Evolutionary conservation across 75 land plant genomes (phyloP).

Genomic region (Cunninghamia lanceolata): DNA sequence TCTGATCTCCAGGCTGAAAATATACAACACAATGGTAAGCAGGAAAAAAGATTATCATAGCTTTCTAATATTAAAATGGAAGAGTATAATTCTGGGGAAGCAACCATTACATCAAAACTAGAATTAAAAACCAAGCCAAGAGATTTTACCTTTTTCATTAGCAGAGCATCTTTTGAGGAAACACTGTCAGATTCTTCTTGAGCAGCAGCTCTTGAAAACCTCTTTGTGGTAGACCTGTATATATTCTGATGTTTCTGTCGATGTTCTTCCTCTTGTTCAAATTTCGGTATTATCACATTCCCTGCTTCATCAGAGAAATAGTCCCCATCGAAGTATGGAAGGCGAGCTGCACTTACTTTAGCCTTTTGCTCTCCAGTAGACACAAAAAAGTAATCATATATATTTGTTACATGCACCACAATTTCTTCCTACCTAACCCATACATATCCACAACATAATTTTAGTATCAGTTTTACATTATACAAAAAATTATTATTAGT

Average conservation of each 20-base stretch:
- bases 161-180: slow-evolving; percentile 77
- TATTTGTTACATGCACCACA: slow-evolving; percentile 81
- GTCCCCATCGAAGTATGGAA: slow-evolving; percentile 98
- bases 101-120: not conserved
- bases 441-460: not conserved
- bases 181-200: slow-evolving; percentile 75
- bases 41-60: slow-evolving; percentile 41
- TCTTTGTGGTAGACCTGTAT: slow-evolving; percentile 80
- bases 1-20: slow-evolving; percentile 86
- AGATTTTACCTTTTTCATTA: slow-evolving; percentile 79
- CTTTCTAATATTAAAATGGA: not conserved
- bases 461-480: not conserved
- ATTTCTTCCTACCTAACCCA: slow-evolving; percentile 74
- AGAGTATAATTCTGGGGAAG: not conserved
- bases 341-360: slow-evolving; percentile 84
- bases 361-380: slow-evolving; percentile 84
- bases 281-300: slow-evolving; percentile 75
- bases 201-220: slow-evolving; percentile 83
- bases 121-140: not conserved
- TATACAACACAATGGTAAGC: slow-evolving; percentile 24
- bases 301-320: slow-evolving; percentile 97
- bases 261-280: slow-evolving; percentile 67
- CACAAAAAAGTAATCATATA: slow-evolving; percentile 85
- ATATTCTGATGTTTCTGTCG: slow-evolving; percentile 78
- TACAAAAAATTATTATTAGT: not conserved